Evolutionary conservation across 345 rosid species (phyloP).

Genomic region (Linum tenue): DNA sequence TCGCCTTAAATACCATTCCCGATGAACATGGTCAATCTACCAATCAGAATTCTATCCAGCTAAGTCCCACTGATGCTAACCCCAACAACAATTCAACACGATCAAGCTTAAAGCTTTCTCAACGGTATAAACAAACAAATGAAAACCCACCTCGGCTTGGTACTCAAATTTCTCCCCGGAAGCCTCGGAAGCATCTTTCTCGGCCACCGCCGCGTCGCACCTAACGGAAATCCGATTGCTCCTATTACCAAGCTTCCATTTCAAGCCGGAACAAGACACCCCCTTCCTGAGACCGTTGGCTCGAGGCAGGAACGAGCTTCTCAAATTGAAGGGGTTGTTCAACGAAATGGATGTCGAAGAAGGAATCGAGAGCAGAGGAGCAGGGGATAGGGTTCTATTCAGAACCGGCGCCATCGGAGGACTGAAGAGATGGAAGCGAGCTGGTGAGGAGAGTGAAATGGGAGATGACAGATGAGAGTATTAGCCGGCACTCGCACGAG

Average conservation of each 20-base stretch:
- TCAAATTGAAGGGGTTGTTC: background rate
- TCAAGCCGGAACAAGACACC: background rate
- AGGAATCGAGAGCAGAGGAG: background rate
- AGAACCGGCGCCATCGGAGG: conserved; percentile 6
- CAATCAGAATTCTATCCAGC: background rate
- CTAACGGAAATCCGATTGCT: conserved; percentile 39
- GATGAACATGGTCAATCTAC: background rate
- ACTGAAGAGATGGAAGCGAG: background rate
- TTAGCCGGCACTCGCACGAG: no score
- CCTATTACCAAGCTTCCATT: conserved; percentile 10
- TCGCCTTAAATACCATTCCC: background rate
- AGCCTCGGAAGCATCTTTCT: conserved; percentile 65
- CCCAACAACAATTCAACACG: background rate
- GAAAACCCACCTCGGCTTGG: conserved; percentile 82
- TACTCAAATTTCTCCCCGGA: conserved; percentile 91
- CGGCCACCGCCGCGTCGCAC: conserved; percentile 78
- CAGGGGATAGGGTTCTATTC: background rate
- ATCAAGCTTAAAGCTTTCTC: background rate
- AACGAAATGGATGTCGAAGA: background rate
- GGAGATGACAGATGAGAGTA: background rate
- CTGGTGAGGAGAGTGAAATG: background rate
- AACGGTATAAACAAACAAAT: background rate
- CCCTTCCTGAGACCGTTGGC: background rate
- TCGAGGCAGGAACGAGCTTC: background rate
- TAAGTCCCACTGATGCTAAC: background rate